Percentiles rank a stretch among this genome's conserved stretches.
These are phyloP conservation scores for Microcera coccophila DNA, from an alignment of 2,329 filamentous ascomycete species.

Conservation along the genomic window DNA sequence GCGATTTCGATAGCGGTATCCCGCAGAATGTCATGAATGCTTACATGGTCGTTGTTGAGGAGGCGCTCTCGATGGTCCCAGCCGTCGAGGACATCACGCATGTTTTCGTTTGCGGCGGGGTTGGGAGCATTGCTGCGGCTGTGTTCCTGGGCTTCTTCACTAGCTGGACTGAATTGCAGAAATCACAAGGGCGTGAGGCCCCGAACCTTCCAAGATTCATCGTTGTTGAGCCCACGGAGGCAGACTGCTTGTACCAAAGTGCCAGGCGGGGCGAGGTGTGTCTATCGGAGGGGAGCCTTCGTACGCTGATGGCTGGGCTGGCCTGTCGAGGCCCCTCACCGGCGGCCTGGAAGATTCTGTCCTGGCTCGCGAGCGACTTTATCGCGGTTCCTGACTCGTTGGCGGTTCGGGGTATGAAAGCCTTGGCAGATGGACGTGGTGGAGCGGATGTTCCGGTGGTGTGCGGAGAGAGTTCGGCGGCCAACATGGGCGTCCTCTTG, in stretches of 20 bases:
- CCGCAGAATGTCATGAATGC: slow-evolving; percentile 16
- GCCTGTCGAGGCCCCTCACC: slow-evolving; percentile 13
- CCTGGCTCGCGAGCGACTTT: slow-evolving; percentile 16
- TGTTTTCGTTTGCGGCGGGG: slow-evolving; percentile 13
- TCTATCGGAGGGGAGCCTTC: slow-evolving; percentile 2
- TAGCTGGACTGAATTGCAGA: neutral
- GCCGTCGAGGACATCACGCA: slow-evolving; percentile 7
- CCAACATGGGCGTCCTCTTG: slow-evolving; percentile 10
- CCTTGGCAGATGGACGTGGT: slow-evolving; percentile 3
- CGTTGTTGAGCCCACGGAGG: slow-evolving; percentile 13
- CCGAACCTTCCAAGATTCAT: slow-evolving; percentile 4
- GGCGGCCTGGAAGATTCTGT: slow-evolving; percentile 13
- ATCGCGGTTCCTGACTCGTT: slow-evolving; percentile 9
- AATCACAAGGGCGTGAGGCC: neutral
- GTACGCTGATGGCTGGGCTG: slow-evolving; percentile 13
- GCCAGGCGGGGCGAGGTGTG: slow-evolving; percentile 9
- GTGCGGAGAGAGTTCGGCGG: slow-evolving; percentile 13
- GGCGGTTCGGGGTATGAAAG: slow-evolving; percentile 13
- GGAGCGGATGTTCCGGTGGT: slow-evolving; percentile 12
- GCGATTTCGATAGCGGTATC: slow-evolving; percentile 8
- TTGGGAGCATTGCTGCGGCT: slow-evolving; percentile 13
- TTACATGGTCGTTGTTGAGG: slow-evolving; percentile 14
- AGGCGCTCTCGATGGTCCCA: slow-evolving; percentile 4
- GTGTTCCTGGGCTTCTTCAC: slow-evolving; percentile 9
- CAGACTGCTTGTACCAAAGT: slow-evolving; percentile 12